Evolutionary conservation across 129 eudicot genomes (phyloP).

Genomic region (Erigeron canadensis): DNA sequence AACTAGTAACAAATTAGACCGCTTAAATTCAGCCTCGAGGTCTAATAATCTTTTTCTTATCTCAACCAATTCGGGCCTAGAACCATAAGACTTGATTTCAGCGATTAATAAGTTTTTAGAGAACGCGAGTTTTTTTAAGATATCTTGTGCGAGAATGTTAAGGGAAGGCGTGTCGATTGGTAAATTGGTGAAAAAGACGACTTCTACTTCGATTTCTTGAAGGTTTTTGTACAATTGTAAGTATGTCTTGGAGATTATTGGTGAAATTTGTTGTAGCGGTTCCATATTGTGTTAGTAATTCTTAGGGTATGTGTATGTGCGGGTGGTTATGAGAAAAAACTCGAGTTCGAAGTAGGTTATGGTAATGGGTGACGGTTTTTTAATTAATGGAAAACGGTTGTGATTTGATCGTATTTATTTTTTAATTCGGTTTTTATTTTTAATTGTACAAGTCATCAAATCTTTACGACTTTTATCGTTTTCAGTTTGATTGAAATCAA

Average conservation of each 20-base stretch:
- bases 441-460: too few relatives aligned
- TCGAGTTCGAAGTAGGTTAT: not conserved
- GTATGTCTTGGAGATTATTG: not conserved
- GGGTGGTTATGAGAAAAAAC: conserved; percentile 7
- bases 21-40: not conserved
- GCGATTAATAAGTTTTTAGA: conserved; percentile 1
- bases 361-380: conserved; percentile 9
- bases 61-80: not conserved
- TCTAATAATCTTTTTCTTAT: not conserved
- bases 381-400: too few relatives aligned
- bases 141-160: not conserved
- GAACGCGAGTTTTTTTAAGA: not conserved
- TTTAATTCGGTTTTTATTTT: too few relatives aligned
- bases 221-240: not conserved
- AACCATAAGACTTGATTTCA: not conserved
- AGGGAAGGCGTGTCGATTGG: not conserved
- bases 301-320: not conserved
- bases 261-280: not conserved
- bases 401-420: too few relatives aligned
- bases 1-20: not conserved
- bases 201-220: conserved; percentile 8
- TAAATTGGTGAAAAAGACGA: conserved; percentile 5
- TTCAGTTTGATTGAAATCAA: too few relatives aligned
- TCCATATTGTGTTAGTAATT: not conserved
- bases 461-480: too few relatives aligned